phyloP scores from a whole-genome alignment of 2,329 filamentous ascomycete species.

The Pleomassaria siparia region DNA sequence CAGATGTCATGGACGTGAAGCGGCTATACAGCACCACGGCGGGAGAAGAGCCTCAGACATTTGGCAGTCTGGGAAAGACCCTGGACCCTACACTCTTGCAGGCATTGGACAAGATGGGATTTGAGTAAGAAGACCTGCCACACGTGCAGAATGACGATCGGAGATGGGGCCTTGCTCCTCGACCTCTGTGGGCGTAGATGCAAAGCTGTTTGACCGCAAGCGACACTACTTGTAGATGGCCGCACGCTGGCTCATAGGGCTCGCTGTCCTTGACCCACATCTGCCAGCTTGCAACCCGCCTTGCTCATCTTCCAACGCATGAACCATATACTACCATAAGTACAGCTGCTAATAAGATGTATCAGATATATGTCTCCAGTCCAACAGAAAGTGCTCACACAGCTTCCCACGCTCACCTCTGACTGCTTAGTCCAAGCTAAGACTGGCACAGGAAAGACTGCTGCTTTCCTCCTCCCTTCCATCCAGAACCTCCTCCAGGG shows the following conservation, averaged over 20 bases:
- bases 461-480: constrained; percentile 52
- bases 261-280: neutral
- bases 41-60: constrained; percentile 25
- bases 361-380: constrained; percentile 54
- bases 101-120: constrained; percentile 40
- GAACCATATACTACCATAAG: neutral
- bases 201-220: neutral
- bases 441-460: constrained; percentile 54
- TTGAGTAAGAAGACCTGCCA: constrained; percentile 29
- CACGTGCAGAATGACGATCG: neutral
- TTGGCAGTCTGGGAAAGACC: constrained; percentile 27
- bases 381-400: constrained; percentile 55
- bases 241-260: too few species aligned
- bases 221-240: too few species aligned
- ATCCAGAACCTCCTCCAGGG: constrained; percentile 48
- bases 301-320: neutral
- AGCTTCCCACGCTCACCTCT: constrained; percentile 51
- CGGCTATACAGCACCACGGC: constrained; percentile 21
- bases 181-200: neutral
- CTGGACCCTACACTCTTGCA: constrained; percentile 32
- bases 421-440: constrained; percentile 59
- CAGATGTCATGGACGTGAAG: neutral
- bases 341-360: constrained; percentile 12
- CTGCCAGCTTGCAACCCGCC: neutral
- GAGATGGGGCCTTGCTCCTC: neutral